Evolutionary conservation across 148 eudicot species (phyloP).

Genomic region (Rheum nobile): DNA sequence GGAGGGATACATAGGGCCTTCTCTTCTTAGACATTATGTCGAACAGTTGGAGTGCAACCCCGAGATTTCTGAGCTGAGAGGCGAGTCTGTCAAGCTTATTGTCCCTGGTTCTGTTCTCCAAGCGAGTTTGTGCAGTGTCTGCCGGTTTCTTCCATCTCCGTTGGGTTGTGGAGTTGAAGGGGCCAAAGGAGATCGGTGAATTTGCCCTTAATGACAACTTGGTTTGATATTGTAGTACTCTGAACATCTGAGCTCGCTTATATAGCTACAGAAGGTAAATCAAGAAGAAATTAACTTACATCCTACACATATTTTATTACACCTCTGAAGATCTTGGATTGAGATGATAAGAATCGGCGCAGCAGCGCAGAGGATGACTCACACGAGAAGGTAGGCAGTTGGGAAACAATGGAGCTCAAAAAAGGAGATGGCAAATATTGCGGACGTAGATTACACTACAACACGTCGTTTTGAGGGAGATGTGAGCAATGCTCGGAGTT

Average conservation of each 20-base stretch:
- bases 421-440: too few species aligned
- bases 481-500: too few species aligned
- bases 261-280: background rate
- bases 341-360: too few species aligned
- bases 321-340: too few species aligned
- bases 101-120: constrained; percentile 59
- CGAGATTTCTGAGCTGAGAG: constrained; percentile 28
- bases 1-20: constrained; percentile 47
- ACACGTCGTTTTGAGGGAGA: too few species aligned
- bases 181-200: constrained; percentile 28
- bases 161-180: constrained; percentile 44
- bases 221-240: background rate
- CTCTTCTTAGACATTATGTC: constrained; percentile 39
- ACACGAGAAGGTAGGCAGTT: too few species aligned
- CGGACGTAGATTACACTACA: too few species aligned
- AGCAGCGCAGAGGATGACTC: too few species aligned
- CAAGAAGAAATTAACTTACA: too few species aligned
- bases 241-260: background rate
- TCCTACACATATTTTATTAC: too few species aligned
- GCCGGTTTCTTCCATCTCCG: constrained; percentile 59
- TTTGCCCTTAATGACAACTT: constrained; percentile 3
- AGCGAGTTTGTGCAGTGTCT: constrained; percentile 59
- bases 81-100: constrained; percentile 41
- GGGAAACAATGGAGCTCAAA: too few species aligned
- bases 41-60: constrained; percentile 44